Conservation (phyloP, 805 yeast genomes). For the Hanseniaspora pseudoguilliermondii region DNA sequence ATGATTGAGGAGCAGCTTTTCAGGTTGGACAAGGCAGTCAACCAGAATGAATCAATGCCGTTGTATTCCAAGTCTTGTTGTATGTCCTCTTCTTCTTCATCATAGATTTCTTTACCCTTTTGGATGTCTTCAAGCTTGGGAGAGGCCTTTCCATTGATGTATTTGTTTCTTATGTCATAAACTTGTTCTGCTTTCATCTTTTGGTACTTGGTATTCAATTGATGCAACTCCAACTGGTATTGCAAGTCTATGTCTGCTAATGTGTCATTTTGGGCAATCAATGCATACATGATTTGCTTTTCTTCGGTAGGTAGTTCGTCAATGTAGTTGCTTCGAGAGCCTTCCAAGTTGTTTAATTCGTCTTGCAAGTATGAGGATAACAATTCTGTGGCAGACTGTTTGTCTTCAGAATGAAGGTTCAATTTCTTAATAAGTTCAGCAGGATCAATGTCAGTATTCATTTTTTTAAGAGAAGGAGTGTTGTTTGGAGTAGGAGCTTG, state of each 20-base stretch:
- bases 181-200: slow-evolving; percentile 56
- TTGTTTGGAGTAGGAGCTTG: slow-evolving; percentile 97
- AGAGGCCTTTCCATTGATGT: slow-evolving; percentile 59
- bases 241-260: slow-evolving; percentile 79
- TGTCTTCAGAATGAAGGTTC: neutral
- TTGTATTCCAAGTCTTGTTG: slow-evolving; percentile 34
- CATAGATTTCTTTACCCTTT: slow-evolving; percentile 54
- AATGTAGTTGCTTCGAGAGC: slow-evolving; percentile 77
- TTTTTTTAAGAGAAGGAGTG: slow-evolving; percentile 75
- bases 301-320: slow-evolving; percentile 60
- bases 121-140: slow-evolving; percentile 70
- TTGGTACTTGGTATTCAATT: slow-evolving; percentile 69
- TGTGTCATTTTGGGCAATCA: slow-evolving; percentile 67
- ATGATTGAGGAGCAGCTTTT: slow-evolving; percentile 70
- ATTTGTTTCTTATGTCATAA: slow-evolving; percentile 56
- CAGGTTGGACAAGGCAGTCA: slow-evolving; percentile 84
- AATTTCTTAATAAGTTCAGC: slow-evolving; percentile 6
- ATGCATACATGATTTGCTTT: slow-evolving; percentile 63
- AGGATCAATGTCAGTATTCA: slow-evolving; percentile 56
- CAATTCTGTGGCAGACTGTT: slow-evolving; percentile 22
- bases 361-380: slow-evolving; percentile 62
- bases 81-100: slow-evolving; percentile 34
- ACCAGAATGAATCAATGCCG: slow-evolving; percentile 94
- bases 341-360: slow-evolving; percentile 70
- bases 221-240: slow-evolving; percentile 78